Evolutionary conservation across 805 yeast species (phyloP).

Genomic region (Candida odintsovae): DNA sequence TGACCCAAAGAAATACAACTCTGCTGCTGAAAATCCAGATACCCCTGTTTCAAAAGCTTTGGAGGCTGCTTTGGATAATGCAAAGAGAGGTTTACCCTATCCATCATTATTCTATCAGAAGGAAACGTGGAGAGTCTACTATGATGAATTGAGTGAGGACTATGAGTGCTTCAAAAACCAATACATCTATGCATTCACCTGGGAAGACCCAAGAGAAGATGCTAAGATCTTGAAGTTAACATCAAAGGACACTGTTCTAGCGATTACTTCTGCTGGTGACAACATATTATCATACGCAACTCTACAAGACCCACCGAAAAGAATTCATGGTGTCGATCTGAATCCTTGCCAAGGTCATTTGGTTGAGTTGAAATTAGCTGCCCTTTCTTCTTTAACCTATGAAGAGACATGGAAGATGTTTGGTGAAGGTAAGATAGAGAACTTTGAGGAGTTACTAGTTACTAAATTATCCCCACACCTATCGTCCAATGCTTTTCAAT

Average conservation of each 20-base stretch:
- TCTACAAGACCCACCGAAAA: constrained; percentile 61
- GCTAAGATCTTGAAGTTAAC: constrained; percentile 55
- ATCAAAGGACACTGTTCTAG: constrained; percentile 65
- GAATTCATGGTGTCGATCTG: constrained; percentile 80
- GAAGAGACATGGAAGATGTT: constrained; percentile 69
- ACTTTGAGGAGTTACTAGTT: constrained; percentile 47
- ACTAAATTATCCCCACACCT: constrained; percentile 58
- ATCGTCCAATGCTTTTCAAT: constrained; percentile 78
- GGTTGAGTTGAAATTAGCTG: constrained; percentile 72
- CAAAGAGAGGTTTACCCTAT: constrained; percentile 62
- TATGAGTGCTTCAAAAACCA: constrained; percentile 71
- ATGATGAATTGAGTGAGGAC: constrained; percentile 62
- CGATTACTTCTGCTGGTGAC: constrained; percentile 86
- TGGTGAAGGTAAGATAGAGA: constrained; percentile 63
- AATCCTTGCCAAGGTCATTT: constrained; percentile 81
- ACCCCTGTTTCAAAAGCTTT: constrained; percentile 59
- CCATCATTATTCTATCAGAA: constrained; percentile 78
- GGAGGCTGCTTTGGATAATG: constrained; percentile 65
- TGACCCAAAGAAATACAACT: constrained; percentile 19
- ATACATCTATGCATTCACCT: constrained; percentile 81
- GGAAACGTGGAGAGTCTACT: constrained; percentile 75
- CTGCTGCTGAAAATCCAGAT: constrained; percentile 12
- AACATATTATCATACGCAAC: constrained; percentile 70
- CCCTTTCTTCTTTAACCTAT: constrained; percentile 49
- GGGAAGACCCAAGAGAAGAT: constrained; percentile 90